phyloP scores from a whole-genome alignment of 805 yeast genomes.

The Teunomyces pallodes region DNA sequence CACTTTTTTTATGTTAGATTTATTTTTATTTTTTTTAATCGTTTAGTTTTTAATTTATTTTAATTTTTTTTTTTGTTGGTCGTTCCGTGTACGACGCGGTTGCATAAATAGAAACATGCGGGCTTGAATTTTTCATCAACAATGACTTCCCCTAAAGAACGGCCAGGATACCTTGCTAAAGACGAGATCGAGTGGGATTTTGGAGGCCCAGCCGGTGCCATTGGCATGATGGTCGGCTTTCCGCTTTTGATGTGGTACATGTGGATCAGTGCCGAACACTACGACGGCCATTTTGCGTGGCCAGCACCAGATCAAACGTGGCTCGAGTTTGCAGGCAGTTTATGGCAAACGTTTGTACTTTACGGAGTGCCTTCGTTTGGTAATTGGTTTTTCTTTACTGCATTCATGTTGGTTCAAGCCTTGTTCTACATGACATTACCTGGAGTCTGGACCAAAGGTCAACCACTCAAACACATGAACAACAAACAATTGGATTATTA shows the following conservation, averaged over 20 bases:
- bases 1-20: too few relatives aligned
- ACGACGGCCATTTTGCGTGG: slow-evolving; percentile 67
- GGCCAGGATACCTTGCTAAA: slow-evolving; percentile 30
- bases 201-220: slow-evolving; percentile 89
- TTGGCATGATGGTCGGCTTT: slow-evolving; percentile 90
- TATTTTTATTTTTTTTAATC: too few relatives aligned
- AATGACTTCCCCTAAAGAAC: slow-evolving; percentile 11
- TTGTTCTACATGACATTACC: slow-evolving; percentile 80
- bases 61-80: neutral
- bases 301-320: slow-evolving; percentile 60
- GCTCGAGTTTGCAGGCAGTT: slow-evolving; percentile 46
- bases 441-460: slow-evolving; percentile 93
- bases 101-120: neutral
- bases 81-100: neutral
- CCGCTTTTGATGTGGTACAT: slow-evolving; percentile 94
- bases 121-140: neutral
- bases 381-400: slow-evolving; percentile 70
- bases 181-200: slow-evolving; percentile 78
- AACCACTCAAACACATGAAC: slow-evolving; percentile 79
- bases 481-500: slow-evolving; percentile 83
- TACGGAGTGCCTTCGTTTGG: slow-evolving; percentile 57
- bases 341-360: slow-evolving; percentile 41
- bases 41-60: too few relatives aligned
- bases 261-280: slow-evolving; percentile 88
- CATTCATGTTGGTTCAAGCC: slow-evolving; percentile 68